These are phyloP conservation scores for Calonectria pseudoreteaudii DNA, from an alignment of 2,329 filamentous ascomycete species.

Conservation along the genomic window DNA sequence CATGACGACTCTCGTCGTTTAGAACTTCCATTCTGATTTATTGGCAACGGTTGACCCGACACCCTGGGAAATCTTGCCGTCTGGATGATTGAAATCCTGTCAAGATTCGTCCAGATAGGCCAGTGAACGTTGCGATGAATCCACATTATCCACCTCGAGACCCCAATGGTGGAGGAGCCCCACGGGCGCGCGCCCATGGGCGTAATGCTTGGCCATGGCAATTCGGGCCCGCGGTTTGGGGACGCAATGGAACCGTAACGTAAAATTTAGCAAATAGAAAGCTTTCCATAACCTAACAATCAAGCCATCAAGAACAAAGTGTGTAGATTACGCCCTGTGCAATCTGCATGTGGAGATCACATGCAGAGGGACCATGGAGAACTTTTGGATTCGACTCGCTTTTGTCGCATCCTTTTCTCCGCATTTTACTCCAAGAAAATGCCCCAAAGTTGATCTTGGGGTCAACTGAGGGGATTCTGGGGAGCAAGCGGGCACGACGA, in stretches of 20 bases:
- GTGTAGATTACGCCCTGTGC: not conserved
- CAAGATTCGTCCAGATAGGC: not conserved
- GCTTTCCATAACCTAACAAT: slow-evolving; percentile 7
- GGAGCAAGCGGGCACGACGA: not conserved
- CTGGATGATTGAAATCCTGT: not conserved
- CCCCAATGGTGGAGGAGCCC: not conserved
- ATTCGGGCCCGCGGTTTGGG: not conserved
- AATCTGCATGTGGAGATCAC: not conserved
- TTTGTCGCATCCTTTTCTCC: not conserved
- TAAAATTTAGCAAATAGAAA: slow-evolving; percentile 19
- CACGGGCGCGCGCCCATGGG: not conserved
- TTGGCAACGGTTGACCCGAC: not conserved
- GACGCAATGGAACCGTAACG: not conserved
- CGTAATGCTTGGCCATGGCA: not conserved
- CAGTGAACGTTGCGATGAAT: not conserved
- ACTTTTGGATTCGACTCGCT: not conserved
- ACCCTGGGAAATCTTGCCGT: not conserved
- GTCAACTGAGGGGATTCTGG: not conserved
- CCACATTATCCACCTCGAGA: not conserved
- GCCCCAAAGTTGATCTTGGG: not conserved
- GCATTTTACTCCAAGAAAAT: not conserved
- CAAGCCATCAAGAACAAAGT: not conserved
- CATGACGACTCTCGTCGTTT: not conserved
- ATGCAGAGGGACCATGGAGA: not conserved
- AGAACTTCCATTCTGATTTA: not conserved